Conservation (phyloP, 345 rosid species). For the Gossypium stocksii region DNA sequence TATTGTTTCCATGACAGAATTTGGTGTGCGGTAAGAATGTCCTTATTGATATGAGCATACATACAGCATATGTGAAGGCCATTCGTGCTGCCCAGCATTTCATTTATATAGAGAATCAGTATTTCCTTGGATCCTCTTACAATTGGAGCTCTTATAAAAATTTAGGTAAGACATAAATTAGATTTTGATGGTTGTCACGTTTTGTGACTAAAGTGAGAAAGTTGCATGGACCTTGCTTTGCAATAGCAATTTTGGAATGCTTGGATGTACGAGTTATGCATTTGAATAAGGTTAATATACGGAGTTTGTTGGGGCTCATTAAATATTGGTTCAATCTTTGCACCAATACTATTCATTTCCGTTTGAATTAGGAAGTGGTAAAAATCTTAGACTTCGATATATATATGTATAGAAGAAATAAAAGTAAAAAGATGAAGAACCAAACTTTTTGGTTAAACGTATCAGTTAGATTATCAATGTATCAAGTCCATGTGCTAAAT, state of each 20-base stretch:
- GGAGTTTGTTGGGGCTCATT: neutral
- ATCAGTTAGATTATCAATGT: neutral
- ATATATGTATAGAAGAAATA: neutral
- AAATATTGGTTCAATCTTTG: neutral
- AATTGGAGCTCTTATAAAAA: conserved; percentile 75
- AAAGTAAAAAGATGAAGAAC: neutral
- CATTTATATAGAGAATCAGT: conserved; percentile 94
- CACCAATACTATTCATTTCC: neutral
- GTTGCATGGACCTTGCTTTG: conserved; percentile 2
- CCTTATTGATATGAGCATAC: conserved; percentile 99
- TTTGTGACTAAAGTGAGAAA: neutral
- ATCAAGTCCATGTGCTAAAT: neutral
- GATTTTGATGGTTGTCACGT: neutral
- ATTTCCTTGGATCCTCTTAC: conserved; percentile 90
- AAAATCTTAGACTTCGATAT: neutral
- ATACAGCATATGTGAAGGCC: conserved; percentile 90
- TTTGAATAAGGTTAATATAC: neutral
- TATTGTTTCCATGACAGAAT: conserved; percentile 47
- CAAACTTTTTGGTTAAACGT: neutral
- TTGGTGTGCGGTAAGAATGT: conserved; percentile 88
- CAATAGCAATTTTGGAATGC: neutral
- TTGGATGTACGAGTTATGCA: neutral
- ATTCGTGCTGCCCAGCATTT: conserved; percentile 97
- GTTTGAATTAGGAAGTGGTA: neutral
- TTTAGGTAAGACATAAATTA: conserved; percentile 46